Evolutionary conservation across 495 filamentous ascomycete species (phyloP), one percentile per base, ranked within the genome.

Genomic region (Penicillium coffeae): DNA sequence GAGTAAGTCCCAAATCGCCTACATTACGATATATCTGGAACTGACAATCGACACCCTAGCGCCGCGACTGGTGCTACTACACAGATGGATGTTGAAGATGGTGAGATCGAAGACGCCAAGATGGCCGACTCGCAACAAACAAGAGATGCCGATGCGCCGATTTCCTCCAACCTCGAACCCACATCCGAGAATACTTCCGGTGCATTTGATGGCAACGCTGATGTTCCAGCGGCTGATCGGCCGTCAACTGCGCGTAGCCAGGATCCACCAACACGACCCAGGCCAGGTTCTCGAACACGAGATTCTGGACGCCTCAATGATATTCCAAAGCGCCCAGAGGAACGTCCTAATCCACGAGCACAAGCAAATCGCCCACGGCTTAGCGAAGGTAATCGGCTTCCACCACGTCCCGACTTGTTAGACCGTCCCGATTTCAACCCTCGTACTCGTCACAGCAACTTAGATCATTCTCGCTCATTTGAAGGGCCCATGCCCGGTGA

Each of bases 71-170:
- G 51, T 54, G 55, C 32, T 8, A 21, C 47, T 36, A 52, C 68
- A 10, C 71, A 65, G 38, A 48, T 62, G 8, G 87, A 90, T 57
- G 85, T 85, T 41, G 87, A 90, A 60, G 87, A 90, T 66, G 87
- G 86, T 19, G 87, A 91, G 56, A 86, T 89, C 25, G 83, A 87
- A 55, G 84, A 90, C 65, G 74, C 73, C 10, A 84, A 79, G 53
- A 72, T 74, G 66, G 47, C 51, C 9, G 67, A 76, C 59, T 55
- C 50, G 32, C 58, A 45, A 15, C 19, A 66, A 43, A 38, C 47
- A 3, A 63, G 43, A 27, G 52, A 39, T 19, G 9, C 37, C 1
- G 48, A 58, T 6, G 55, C 56, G 7, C 18, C 19, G 8, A 50
- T 51, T 7, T 45, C 48, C n/a, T 43, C 40, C 25, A 18, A 45